These are phyloP conservation scores for Russula abietina DNA, from an alignment of 768 basidiomycete species.

Conservation along the genomic window DNA sequence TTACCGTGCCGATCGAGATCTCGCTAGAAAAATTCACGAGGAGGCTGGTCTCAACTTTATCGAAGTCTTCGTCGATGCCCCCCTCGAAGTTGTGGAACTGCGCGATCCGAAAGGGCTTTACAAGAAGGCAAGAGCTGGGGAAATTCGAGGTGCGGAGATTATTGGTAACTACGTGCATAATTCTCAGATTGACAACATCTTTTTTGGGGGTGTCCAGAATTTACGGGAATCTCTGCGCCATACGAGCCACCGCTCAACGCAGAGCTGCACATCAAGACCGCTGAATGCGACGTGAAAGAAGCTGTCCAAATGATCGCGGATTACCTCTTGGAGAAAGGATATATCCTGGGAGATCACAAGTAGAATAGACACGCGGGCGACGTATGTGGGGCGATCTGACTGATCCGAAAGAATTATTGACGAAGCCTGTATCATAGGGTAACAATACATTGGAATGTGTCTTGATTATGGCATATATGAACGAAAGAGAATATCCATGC, in stretches of 20 bases:
- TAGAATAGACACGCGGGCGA: constrained; percentile 1
- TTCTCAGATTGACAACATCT: neutral
- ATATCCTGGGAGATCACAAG: constrained; percentile 11
- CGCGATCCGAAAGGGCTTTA: constrained; percentile 98
- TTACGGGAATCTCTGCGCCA: constrained; percentile 96
- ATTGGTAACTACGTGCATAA: neutral
- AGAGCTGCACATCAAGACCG: constrained; percentile 90
- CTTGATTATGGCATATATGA: neutral
- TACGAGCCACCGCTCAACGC: constrained; percentile 84
- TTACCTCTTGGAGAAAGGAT: constrained; percentile 68
- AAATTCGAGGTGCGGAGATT: constrained; percentile 74
- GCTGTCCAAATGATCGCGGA: constrained; percentile 73
- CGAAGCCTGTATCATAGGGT: constrained; percentile 1
- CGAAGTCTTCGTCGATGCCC: constrained; percentile 94
- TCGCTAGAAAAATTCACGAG: constrained; percentile 79
- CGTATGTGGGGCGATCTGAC: neutral
- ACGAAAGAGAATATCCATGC: neutral
- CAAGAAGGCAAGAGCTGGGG: constrained; percentile 91
- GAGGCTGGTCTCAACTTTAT: constrained; percentile 71
- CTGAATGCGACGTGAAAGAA: constrained; percentile 67
- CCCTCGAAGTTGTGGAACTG: constrained; percentile 78
- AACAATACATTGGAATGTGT: neutral
- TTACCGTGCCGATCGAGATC: constrained; percentile 79
- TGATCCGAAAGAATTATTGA: neutral
- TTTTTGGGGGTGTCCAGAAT: constrained; percentile 51